Conservation (phyloP, 805 yeast species). For the Saccharomycopsis javanensis region DNA sequence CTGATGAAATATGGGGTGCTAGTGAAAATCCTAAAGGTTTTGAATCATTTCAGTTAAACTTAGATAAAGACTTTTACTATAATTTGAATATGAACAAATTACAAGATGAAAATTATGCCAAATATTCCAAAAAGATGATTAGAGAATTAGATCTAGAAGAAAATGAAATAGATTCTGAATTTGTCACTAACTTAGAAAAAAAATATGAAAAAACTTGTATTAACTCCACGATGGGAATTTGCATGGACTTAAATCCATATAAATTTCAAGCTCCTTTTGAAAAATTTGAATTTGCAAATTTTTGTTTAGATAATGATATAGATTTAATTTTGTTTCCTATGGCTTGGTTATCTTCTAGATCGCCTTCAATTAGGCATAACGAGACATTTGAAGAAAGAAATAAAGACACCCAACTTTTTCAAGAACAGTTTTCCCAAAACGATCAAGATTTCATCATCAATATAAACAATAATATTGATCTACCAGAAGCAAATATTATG, state of each 20-base stretch:
- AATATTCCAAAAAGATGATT: neutral
- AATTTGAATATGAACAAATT: neutral
- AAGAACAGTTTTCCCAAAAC: neutral
- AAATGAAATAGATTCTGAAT: slow-evolving; percentile 12
- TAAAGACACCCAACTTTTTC: neutral
- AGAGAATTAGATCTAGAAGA: neutral
- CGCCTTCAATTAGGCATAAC: slow-evolving; percentile 24
- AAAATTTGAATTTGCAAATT: slow-evolving; percentile 58
- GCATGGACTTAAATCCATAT: slow-evolving; percentile 91
- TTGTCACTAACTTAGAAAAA: slow-evolving; percentile 18
- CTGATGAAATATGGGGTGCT: slow-evolving; percentile 79
- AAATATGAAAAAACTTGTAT: slow-evolving; percentile 22
- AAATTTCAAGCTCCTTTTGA: slow-evolving; percentile 73
- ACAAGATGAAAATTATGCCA: neutral
- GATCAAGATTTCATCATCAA: neutral
- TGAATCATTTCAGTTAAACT: slow-evolving; percentile 35
- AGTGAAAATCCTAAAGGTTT: slow-evolving; percentile 57
- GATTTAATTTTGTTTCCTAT: slow-evolving; percentile 66
- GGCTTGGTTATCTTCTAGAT: slow-evolving; percentile 66
- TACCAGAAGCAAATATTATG: neutral
- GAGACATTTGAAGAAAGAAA: neutral
- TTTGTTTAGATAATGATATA: slow-evolving; percentile 38
- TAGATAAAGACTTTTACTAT: slow-evolving; percentile 22
- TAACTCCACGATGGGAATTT: slow-evolving; percentile 64
- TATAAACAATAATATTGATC: neutral